Percentiles rank a stretch among this genome's conserved stretches.
Conservation (phyloP, 2,329 filamentous ascomycete genomes). For the Xylaria hypoxylon region DNA sequence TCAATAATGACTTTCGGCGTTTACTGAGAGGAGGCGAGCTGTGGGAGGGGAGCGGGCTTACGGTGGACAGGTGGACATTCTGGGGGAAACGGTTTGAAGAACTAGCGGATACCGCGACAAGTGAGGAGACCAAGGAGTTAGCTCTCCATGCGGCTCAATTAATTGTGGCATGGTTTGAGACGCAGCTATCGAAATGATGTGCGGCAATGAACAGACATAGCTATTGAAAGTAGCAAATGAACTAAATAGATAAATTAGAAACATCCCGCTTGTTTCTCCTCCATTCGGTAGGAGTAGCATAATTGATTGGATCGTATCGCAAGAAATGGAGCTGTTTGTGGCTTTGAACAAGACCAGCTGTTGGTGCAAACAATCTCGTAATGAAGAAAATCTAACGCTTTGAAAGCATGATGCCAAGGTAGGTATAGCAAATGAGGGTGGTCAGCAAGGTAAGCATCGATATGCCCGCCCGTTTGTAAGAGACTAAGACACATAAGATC, state of each 20-base stretch:
- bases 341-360: neutral
- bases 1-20: conserved; percentile 40
- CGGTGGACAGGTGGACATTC: conserved; percentile 46
- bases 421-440: neutral
- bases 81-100: conserved; percentile 46
- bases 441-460: neutral
- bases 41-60: conserved; percentile 44
- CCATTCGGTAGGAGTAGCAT: neutral
- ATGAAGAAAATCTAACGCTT: neutral
- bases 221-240: neutral
- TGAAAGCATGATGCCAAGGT: neutral
- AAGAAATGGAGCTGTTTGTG: neutral
- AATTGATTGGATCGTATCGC: neutral
- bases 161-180: conserved; percentile 46
- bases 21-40: conserved; percentile 42
- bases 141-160: conserved; percentile 45
- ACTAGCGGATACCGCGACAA: conserved; percentile 38
- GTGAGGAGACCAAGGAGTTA: conserved; percentile 38
- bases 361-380: neutral
- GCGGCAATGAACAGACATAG: neutral
- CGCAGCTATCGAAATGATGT: conserved; percentile 18
- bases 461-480: neutral
- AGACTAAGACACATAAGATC: neutral
- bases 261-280: neutral
- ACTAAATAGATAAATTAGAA: neutral